Evolutionary conservation across 106 monocot species (phyloP).

Genomic region (Dactylorhiza incarnata): DNA sequence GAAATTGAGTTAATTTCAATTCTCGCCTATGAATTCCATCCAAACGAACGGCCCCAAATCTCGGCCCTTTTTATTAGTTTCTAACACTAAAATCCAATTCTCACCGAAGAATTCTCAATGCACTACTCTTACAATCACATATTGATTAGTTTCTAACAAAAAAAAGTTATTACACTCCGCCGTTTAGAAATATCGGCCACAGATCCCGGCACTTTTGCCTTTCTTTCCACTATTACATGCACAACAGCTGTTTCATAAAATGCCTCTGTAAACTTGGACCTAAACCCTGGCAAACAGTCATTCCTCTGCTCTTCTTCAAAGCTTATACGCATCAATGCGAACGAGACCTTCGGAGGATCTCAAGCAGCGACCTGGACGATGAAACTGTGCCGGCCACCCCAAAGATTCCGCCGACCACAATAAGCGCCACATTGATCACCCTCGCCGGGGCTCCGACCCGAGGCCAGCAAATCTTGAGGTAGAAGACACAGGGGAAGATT

Average conservation of each 20-base stretch:
- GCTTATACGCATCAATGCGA: not conserved
- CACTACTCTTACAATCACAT: too few relatives aligned
- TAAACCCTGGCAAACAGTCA: not conserved
- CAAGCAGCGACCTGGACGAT: slow-evolving; percentile 44
- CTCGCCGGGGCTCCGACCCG: slow-evolving; percentile 16
- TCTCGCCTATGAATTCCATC: too few relatives aligned
- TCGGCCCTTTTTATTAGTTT: too few relatives aligned
- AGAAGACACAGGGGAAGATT: slow-evolving; percentile 64
- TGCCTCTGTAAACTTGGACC: not conserved
- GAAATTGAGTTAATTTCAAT: too few relatives aligned
- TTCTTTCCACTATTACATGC: not conserved
- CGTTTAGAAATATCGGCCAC: too few relatives aligned
- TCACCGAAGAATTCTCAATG: too few relatives aligned
- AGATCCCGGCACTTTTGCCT: too few relatives aligned
- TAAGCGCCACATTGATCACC: slow-evolving; percentile 31
- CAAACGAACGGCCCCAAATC: too few relatives aligned
- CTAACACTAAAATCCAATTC: too few relatives aligned
- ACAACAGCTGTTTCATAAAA: not conserved
- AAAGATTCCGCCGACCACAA: slow-evolving; percentile 29
- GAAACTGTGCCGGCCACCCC: slow-evolving; percentile 52
- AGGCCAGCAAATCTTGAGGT: slow-evolving; percentile 62
- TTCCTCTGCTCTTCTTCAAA: not conserved
- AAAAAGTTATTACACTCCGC: too few relatives aligned
- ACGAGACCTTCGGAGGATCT: slow-evolving; percentile 26
- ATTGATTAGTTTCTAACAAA: too few relatives aligned